phyloP scores from a whole-genome alignment of 345 rosid genomes.

The Melastoma malabathricum region DNA sequence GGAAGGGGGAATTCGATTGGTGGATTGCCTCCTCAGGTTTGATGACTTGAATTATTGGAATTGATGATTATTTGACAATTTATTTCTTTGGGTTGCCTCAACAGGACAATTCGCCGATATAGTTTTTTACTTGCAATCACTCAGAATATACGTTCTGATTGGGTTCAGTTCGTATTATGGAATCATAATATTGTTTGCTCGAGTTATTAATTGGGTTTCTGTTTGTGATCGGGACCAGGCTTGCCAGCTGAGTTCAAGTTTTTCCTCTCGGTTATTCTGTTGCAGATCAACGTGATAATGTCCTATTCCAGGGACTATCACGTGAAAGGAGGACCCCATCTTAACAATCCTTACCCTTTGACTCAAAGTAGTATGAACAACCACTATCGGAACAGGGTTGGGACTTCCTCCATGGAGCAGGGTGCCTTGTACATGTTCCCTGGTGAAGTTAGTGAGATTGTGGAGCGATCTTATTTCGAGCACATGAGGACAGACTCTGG shows the following conservation, averaged over 20 bases:
- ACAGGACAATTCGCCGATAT: no score
- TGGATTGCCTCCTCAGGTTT: no score
- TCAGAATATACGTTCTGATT: no score
- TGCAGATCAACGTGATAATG: conserved; percentile 21
- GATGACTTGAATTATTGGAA: no score
- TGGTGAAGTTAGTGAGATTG: conserved; percentile 20
- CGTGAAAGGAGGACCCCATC: conserved; percentile 26
- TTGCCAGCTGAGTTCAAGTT: no score
- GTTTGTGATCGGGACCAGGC: background rate
- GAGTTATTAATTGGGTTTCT: no score
- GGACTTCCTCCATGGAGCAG: conserved; percentile 11
- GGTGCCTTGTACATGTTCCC: conserved; percentile 13
- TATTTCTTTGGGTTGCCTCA: no score
- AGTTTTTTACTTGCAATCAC: no score
- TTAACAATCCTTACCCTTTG: conserved; percentile 19
- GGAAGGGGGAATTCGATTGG: no score
- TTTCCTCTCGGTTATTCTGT: background rate
- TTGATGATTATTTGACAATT: no score
- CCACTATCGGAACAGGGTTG: conserved; percentile 16
- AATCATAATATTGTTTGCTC: no score
- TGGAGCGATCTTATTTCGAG: conserved; percentile 9
- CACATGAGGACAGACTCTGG: conserved; percentile 21
- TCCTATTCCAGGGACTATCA: conserved; percentile 30
- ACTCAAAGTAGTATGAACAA: conserved; percentile 15
- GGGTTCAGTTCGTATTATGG: no score